Base-by-base conservation (phyloP, 2,329 filamentous ascomycete genomes). In the Hymenoscyphus fraxineus region DNA sequence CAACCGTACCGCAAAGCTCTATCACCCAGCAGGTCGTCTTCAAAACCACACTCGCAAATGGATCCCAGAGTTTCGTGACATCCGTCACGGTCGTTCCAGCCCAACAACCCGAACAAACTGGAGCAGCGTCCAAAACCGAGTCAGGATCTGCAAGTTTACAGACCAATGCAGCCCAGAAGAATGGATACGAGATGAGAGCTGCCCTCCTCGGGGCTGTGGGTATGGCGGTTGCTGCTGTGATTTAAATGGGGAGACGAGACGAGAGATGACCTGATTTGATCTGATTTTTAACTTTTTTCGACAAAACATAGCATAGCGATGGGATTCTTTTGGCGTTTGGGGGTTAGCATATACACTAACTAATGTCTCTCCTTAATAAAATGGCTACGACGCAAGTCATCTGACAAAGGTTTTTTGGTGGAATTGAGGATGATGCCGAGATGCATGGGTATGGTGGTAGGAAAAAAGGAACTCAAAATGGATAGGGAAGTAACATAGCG, bases 281-380 rank as follows among this genome's bases (percentile, higher is more conserved):
- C 22, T 64, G 41, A 54, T 38, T 63, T 16, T n/a, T 13, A 3
- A 22, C 44, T 16, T 4, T 32, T 56, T 57, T 59, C 44, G 56
- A 35, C 35, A 62, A 60, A 59, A 64, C 58, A 65, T 63, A 63
- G 70, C 70, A 71, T 71, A 69, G 70, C 70, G 65, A 65, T 41
- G 58, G 66, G 58, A 47, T 47, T 16, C 15, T 7, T 63, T 62
- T 39, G 51, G 54, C 44, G 51, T 61, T 54, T 55, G 31, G 56
- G 47, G 41, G 47, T 44, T 62, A 59, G 27, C 27, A 57, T 38
- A 57, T 32, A 57, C 16, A 38, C 65, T 64, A 72, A 70, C 70
- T 72, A 70, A 70, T 66, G 67, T 68, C 70, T 72, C 65, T 72
- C 70, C 67, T 71, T 71, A 58, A 62, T 35, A 51, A 32, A 39